phyloP scores from a whole-genome alignment of 1,284 basidiomycete genomes.

The Cryptococcus sp. region DNA sequence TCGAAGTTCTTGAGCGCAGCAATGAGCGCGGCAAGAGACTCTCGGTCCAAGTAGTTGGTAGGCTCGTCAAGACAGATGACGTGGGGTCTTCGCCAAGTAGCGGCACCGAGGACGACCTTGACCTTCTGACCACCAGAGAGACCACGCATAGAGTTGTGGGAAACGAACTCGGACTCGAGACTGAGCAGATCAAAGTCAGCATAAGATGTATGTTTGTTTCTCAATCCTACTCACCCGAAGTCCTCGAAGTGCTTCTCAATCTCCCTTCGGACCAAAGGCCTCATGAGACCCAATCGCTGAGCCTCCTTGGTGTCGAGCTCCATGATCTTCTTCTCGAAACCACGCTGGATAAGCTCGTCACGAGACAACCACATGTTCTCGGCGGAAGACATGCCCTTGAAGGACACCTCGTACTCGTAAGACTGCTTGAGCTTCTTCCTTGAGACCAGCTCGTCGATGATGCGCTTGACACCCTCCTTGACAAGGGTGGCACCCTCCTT shows the following conservation, averaged over 20 bases:
- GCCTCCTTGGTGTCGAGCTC: conserved; percentile 97
- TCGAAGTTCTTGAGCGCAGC: conserved; percentile 94
- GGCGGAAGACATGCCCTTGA: conserved; percentile 87
- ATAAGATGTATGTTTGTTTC: neutral
- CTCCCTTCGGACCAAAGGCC: conserved; percentile 94
- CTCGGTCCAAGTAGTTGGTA: conserved; percentile 92
- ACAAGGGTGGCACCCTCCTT: conserved; percentile 85
- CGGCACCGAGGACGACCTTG: conserved; percentile 98
- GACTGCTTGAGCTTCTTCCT: conserved; percentile 99
- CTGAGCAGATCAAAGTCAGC: conserved; percentile 60
- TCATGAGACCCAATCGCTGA: conserved; percentile 91
- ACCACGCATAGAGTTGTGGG: conserved; percentile 96
- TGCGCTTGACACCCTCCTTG: conserved; percentile 89
- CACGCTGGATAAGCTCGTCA: conserved; percentile 95
- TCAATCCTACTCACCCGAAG: conserved; percentile 43
- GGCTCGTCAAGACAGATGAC: conserved; percentile 97
- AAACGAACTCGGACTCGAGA: conserved; percentile 94
- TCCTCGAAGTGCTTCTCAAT: conserved; percentile 98
- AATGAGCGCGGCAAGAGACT: conserved; percentile 94
- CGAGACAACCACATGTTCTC: conserved; percentile 97
- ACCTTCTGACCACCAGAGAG: conserved; percentile 99
- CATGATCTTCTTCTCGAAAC: conserved; percentile 98
- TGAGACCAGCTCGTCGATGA: conserved; percentile 85
- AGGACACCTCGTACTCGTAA: conserved; percentile 94
- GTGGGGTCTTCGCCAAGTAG: conserved; percentile 97